Percentiles rank a stretch among this genome's conserved stretches.
Conservation (phyloP, 805 yeast species). For the Kluyveromyces nonfermentans region DNA sequence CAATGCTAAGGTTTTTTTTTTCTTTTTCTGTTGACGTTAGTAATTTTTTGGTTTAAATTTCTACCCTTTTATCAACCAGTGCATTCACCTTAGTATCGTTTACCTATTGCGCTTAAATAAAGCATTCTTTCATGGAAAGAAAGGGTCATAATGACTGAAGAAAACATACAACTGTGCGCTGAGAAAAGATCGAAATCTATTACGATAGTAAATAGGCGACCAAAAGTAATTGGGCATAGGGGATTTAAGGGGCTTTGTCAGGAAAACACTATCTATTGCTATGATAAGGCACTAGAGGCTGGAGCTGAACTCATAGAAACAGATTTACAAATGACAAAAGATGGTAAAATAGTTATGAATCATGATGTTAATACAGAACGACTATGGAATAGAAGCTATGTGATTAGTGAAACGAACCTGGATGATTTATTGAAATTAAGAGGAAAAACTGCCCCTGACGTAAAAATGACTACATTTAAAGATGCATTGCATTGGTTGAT, state of each 20-base stretch:
- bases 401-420: constrained; percentile 31
- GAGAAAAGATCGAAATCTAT: not conserved
- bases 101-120: too few relatives aligned
- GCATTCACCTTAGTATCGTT: too few relatives aligned
- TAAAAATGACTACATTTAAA: constrained; percentile 34
- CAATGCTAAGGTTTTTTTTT: not conserved
- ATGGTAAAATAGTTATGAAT: constrained; percentile 44
- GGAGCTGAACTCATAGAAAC: constrained; percentile 42
- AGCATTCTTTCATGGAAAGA: not conserved
- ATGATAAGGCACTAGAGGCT: constrained; percentile 38
- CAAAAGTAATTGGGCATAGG: constrained; percentile 27
- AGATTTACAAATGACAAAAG: constrained; percentile 45
- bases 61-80: too few relatives aligned
- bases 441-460: constrained; percentile 24
- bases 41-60: not conserved
- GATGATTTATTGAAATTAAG: constrained; percentile 30
- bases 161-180: not conserved
- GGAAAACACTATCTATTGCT: constrained; percentile 39
- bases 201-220: not conserved
- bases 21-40: not conserved
- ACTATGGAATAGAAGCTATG: constrained; percentile 33
- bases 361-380: constrained; percentile 46
- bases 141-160: not conserved
- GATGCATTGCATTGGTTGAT: constrained; percentile 35
- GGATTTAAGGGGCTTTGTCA: constrained; percentile 31